phyloP scores from a whole-genome alignment of 768 basidiomycete genomes.

The Sarcodon aspratus region DNA sequence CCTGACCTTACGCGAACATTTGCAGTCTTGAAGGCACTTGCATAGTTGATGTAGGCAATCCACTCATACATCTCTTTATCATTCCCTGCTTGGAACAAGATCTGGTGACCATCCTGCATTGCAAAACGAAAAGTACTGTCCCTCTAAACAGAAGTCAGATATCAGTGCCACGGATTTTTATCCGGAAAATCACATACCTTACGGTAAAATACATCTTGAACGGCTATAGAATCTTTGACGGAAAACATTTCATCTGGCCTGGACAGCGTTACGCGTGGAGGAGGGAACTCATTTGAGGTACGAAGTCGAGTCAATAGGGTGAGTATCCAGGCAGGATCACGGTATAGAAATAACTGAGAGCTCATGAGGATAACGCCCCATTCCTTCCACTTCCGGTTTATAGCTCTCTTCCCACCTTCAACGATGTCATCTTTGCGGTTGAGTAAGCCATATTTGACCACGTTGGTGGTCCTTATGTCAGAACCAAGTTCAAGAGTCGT shows the following conservation, averaged over 20 bases:
- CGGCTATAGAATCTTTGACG: slow-evolving; percentile 66
- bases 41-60: slow-evolving; percentile 90
- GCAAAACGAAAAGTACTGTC: slow-evolving; percentile 66
- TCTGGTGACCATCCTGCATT: slow-evolving; percentile 67
- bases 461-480: slow-evolving; percentile 38
- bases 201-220: slow-evolving; percentile 66
- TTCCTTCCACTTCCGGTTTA: slow-evolving; percentile 77
- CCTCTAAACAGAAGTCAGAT: neutral
- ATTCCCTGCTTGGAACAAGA: slow-evolving; percentile 63
- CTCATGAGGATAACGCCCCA: slow-evolving; percentile 82
- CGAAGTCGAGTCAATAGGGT: slow-evolving; percentile 33
- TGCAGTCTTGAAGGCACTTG: slow-evolving; percentile 80
- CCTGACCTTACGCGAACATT: slow-evolving; percentile 72
- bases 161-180: neutral
- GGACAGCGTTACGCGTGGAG: slow-evolving; percentile 32
- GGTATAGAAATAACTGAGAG: slow-evolving; percentile 87
- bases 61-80: slow-evolving; percentile 77
- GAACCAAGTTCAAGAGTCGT: slow-evolving; percentile 1
- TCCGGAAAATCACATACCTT: slow-evolving; percentile 40
- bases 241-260: slow-evolving; percentile 83
- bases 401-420: slow-evolving; percentile 67
- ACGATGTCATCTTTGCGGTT: slow-evolving; percentile 71
- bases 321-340: slow-evolving; percentile 49
- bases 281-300: slow-evolving; percentile 18
- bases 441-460: slow-evolving; percentile 75